A percentile compares a stretch with the other conserved stretches of the same genome.
phyloP scores from a whole-genome alignment of 306 rosid genomes.

The Dicorynia guianensis region DNA sequence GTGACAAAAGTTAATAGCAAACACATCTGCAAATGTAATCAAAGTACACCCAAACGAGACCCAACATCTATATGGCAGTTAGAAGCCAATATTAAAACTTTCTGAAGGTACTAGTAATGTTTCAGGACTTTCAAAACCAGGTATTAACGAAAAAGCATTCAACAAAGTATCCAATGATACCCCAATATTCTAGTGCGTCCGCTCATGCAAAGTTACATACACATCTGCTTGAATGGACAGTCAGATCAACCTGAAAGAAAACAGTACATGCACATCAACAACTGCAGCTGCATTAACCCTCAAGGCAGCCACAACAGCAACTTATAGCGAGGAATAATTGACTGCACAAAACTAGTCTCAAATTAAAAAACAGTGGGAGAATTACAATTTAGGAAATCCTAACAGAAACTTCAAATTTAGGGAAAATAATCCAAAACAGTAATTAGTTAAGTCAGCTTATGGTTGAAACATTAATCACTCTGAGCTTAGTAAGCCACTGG shows the following conservation, averaged over 20 bases:
- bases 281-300: constrained; percentile 6
- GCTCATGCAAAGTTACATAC: constrained; percentile 32
- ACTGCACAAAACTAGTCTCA: not conserved
- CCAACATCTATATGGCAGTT: constrained; percentile 45
- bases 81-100: constrained; percentile 54
- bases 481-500: too few species aligned
- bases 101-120: constrained; percentile 48
- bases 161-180: constrained; percentile 41
- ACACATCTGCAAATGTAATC: constrained; percentile 51
- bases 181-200: constrained; percentile 42
- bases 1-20: constrained; percentile 40
- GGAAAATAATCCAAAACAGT: too few species aligned
- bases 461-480: too few species aligned
- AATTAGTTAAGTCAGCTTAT: too few species aligned
- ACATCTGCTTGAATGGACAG: constrained; percentile 44
- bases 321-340: not conserved
- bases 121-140: constrained; percentile 53
- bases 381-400: too few species aligned
- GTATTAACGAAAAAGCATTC: constrained; percentile 53
- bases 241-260: constrained; percentile 51
- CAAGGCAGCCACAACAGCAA: not conserved
- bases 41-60: constrained; percentile 44
- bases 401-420: too few species aligned
- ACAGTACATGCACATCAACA: constrained; percentile 13
- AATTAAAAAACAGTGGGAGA: not conserved